Conservation (phyloP, 2,329 filamentous ascomycete species). For the Calonectria pseudoturangicola region DNA sequence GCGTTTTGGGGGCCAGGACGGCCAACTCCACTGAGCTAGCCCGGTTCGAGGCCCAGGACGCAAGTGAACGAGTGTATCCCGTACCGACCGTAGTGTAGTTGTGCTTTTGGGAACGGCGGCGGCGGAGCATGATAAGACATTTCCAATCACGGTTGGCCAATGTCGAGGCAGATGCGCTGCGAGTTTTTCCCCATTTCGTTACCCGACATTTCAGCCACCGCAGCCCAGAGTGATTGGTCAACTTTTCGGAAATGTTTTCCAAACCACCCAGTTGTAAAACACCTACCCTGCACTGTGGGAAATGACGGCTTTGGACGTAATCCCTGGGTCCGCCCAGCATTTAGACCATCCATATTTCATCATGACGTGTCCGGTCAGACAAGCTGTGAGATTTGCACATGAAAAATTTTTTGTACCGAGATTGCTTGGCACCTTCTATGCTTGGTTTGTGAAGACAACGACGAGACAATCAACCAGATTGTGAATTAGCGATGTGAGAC, state of each 20-base stretch:
- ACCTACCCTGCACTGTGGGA: constrained; percentile 17
- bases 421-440: too few relatives aligned
- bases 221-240: constrained; percentile 13
- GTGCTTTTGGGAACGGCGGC: neutral
- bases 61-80: neutral
- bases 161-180: neutral
- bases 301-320: neutral
- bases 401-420: too few relatives aligned
- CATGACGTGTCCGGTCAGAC: neutral
- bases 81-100: neutral
- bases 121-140: neutral
- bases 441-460: too few relatives aligned
- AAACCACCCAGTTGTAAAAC: constrained; percentile 4
- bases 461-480: too few relatives aligned
- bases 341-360: too few relatives aligned
- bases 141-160: neutral
- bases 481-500: too few relatives aligned
- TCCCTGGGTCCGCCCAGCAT: neutral
- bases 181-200: neutral
- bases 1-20: constrained; percentile 16
- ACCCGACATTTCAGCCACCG: constrained; percentile 17
- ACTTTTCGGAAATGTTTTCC: constrained; percentile 23
- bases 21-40: constrained; percentile 16
- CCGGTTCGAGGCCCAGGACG: constrained; percentile 3
- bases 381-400: neutral